Base-by-base conservation (phyloP, 257 asterid genomes). In the Ophiorrhiza pumila region DNA sequence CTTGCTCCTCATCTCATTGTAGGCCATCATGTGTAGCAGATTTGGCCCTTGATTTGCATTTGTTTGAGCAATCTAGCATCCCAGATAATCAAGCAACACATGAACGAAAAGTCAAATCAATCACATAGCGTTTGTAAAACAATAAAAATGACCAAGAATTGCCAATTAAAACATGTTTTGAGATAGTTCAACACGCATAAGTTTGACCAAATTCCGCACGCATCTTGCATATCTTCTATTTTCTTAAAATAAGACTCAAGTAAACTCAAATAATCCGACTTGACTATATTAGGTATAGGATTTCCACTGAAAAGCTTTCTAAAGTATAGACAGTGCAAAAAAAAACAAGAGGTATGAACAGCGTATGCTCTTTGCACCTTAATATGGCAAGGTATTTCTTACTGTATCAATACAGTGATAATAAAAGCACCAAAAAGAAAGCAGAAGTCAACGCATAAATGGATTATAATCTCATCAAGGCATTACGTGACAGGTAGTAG, bases 21-120 rank as follows among this genome's bases (percentile, higher is more conserved):
- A 89, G 23, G 89, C 84, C 80, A 73, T 71, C 17, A 80, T 73
- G 62, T 84, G 90, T 80, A 87, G 91, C 41, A 84, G 71, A 77
- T 84, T 85, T 18, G 82, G 73, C 29, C 80, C 73, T 58, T 72
- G 83, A 65, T 35, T 57, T 9, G 35, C 78, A 4, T 61, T 2
- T 29, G 79, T n/a, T 56, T 83, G 23, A 70, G 75, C 76, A 76
- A 62, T 74, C 96, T 91, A 73, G 65, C 71, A 80, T 68, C 56
- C 80, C 69, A 55, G 15, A 65, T 8, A 61, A 32, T 29, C 41
- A 57, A 50, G 64, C 77, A 77, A 76, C 58, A 55, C 20, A 41
- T 20, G 68, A 78, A 65, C 9, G 46, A 47, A 56, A 25, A 68
- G 73, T 47, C 35, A 64, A n/a, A n/a, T n/a, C n/a, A n/a, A 10